Evolutionary conservation across 148 eudicot species (phyloP).

Genomic region (Oxyria digyna): DNA sequence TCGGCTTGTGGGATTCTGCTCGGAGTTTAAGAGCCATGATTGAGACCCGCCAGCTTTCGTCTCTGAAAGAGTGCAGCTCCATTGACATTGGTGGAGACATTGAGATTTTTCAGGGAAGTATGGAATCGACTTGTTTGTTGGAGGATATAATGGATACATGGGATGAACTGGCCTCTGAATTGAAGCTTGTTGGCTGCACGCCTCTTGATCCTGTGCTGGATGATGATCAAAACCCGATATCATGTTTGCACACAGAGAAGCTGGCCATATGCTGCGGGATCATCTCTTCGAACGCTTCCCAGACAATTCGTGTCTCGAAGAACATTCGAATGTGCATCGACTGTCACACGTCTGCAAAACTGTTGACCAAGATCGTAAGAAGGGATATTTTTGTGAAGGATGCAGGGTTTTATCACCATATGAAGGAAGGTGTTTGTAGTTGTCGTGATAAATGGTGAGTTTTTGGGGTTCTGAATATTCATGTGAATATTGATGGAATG

Average conservation of each 20-base stretch:
- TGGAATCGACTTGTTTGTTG: neutral
- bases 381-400: slow-evolving; percentile 23
- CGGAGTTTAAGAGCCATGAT: slow-evolving; percentile 26
- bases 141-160: slow-evolving; percentile 12
- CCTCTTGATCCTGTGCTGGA: slow-evolving; percentile 16
- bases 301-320: slow-evolving; percentile 23
- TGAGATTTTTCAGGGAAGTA: slow-evolving; percentile 12
- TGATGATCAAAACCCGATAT: slow-evolving; percentile 5
- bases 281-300: slow-evolving; percentile 11
- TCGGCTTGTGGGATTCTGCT: slow-evolving; percentile 37
- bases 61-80: slow-evolving; percentile 15
- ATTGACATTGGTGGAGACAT: slow-evolving; percentile 11
- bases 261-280: slow-evolving; percentile 22
- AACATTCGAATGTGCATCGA: slow-evolving; percentile 22
- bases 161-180: slow-evolving; percentile 15
- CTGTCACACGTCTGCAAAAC: slow-evolving; percentile 19
- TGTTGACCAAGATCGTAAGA: slow-evolving; percentile 11
- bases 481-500: neutral
- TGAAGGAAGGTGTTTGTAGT: slow-evolving; percentile 23
- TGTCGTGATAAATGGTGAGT: slow-evolving; percentile 22
- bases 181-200: slow-evolving; percentile 12
- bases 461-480: neutral
- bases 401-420: slow-evolving; percentile 23
- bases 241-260: slow-evolving; percentile 24
- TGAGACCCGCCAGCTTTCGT: slow-evolving; percentile 5